A percentile compares a stretch with the other conserved stretches of the same genome.
These are phyloP conservation scores for Linderina pennispora DNA, from an alignment of 192 early-diverging fungal species.

Conservation along the genomic window DNA sequence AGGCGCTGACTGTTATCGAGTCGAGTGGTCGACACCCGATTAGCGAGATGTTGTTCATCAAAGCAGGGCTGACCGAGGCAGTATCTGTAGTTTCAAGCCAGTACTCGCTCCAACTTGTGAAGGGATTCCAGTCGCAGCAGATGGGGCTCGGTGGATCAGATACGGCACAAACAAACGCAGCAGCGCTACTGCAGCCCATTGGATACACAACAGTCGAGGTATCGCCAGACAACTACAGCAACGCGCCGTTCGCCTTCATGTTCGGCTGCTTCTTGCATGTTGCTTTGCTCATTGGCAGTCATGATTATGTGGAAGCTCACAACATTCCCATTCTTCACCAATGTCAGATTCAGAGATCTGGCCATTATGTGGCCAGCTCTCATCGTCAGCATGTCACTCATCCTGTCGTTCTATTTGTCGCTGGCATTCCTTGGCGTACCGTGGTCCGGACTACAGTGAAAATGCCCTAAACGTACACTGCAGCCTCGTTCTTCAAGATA, in stretches of 20 bases:
- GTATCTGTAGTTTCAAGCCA: slow-evolving; percentile 5
- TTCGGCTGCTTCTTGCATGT: slow-evolving; percentile 17
- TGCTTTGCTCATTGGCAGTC: slow-evolving; percentile 19
- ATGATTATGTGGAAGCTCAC: slow-evolving; percentile 41
- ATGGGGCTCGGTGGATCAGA: background rate
- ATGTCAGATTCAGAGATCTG: slow-evolving; percentile 30
- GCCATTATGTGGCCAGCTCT: slow-evolving; percentile 27
- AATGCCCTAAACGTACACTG: slow-evolving; percentile 23
- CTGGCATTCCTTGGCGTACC: slow-evolving; percentile 32
- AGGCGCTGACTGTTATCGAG: slow-evolving; percentile 26
- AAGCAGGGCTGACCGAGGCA: slow-evolving; percentile 9
- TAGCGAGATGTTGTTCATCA: slow-evolving; percentile 19
- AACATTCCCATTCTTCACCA: slow-evolving; percentile 20
- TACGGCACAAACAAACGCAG: slow-evolving; percentile 5
- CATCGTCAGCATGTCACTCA: slow-evolving; percentile 19
- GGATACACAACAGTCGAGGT: slow-evolving; percentile 18
- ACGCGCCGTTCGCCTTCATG: slow-evolving; percentile 21
- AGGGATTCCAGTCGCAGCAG: background rate
- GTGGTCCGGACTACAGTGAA: slow-evolving; percentile 25
- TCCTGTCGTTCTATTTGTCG: slow-evolving; percentile 23
- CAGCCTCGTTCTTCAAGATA: slow-evolving; percentile 35
- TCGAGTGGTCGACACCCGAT: slow-evolving; percentile 18
- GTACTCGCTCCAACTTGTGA: slow-evolving; percentile 18
- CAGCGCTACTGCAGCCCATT: slow-evolving; percentile 20
- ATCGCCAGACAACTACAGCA: slow-evolving; percentile 16